Percentiles rank a stretch among this genome's conserved stretches.
Evolutionary conservation across 345 rosid species (phyloP).

Genomic region (Eucalyptus pauciflora): DNA sequence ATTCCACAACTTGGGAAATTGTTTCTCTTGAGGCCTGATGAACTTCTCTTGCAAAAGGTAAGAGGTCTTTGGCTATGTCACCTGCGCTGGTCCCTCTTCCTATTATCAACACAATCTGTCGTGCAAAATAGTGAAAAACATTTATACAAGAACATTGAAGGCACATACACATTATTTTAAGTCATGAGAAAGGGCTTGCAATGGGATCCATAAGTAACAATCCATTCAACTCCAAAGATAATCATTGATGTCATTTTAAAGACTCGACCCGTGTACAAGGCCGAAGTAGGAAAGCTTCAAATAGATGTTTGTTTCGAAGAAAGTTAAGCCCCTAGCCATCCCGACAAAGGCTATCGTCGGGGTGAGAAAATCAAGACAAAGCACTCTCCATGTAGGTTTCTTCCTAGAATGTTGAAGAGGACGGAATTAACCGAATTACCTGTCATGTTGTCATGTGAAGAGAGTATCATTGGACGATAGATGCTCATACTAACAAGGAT

Average conservation of each 20-base stretch:
- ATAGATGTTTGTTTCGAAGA: neutral
- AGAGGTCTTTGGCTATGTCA: neutral
- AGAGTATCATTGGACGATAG: neutral
- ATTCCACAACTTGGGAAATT: neutral
- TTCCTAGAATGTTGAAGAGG: neutral
- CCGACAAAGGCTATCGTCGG: neutral
- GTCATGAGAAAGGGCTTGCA: neutral
- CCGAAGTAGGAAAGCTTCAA: neutral
- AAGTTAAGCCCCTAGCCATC: neutral
- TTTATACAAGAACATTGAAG: neutral
- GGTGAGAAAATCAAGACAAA: neutral
- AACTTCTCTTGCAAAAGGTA: neutral
- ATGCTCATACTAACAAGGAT: neutral
- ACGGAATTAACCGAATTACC: neutral
- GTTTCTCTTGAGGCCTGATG: neutral
- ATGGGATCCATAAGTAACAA: neutral
- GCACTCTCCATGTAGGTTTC: no score
- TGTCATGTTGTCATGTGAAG: fast-evolving
- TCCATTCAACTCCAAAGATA: neutral
- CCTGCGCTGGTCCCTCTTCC: neutral
- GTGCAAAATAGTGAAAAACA: neutral
- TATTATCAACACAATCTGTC: neutral
- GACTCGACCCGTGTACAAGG: neutral
- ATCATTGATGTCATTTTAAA: neutral
- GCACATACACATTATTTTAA: neutral